Percentiles rank a stretch among this genome's conserved stretches.
phyloP scores from a whole-genome alignment of 1,284 basidiomycete species.

The Exobasidium rhododendri region DNA sequence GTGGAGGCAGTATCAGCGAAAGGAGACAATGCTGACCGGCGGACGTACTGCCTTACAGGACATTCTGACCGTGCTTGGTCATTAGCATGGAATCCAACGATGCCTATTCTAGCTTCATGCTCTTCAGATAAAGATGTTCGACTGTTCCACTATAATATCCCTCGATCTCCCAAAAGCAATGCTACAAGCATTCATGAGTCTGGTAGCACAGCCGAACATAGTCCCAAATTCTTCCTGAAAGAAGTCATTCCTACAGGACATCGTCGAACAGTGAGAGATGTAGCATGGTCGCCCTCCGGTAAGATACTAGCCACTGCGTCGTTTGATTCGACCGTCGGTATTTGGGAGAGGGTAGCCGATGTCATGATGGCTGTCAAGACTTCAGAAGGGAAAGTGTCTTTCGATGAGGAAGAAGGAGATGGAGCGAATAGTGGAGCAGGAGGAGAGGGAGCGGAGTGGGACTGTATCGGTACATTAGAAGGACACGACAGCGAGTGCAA shows the following conservation, averaged over 20 bases:
- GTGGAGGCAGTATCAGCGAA: background rate
- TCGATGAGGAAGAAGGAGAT: background rate
- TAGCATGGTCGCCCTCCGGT: constrained; percentile 89
- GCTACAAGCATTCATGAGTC: too few relatives aligned
- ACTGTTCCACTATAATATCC: constrained; percentile 69
- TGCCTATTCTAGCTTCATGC: constrained; percentile 81
- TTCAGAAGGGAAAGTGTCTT: background rate
- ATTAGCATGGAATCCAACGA: constrained; percentile 83
- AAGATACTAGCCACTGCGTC: constrained; percentile 86
- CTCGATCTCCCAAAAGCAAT: constrained; percentile 16
- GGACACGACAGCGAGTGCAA: constrained; percentile 99
- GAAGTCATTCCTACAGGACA: constrained; percentile 68
- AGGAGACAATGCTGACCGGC: too few relatives aligned
- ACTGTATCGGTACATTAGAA: constrained; percentile 81
- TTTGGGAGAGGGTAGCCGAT: constrained; percentile 69
- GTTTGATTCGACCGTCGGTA: constrained; percentile 86
- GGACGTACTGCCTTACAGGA: constrained; percentile 18
- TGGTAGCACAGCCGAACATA: background rate
- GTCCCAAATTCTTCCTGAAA: constrained; percentile 35
- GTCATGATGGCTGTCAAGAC: background rate
- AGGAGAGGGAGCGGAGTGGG: constrained; percentile 59
- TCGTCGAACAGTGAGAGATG: constrained; percentile 79
- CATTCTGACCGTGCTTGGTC: constrained; percentile 64
- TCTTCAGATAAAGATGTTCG: constrained; percentile 90
- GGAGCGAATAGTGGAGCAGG: background rate